phyloP scores from a whole-genome alignment of 2,329 filamentous ascomycete genomes.

The Ascomycota sp. region DNA sequence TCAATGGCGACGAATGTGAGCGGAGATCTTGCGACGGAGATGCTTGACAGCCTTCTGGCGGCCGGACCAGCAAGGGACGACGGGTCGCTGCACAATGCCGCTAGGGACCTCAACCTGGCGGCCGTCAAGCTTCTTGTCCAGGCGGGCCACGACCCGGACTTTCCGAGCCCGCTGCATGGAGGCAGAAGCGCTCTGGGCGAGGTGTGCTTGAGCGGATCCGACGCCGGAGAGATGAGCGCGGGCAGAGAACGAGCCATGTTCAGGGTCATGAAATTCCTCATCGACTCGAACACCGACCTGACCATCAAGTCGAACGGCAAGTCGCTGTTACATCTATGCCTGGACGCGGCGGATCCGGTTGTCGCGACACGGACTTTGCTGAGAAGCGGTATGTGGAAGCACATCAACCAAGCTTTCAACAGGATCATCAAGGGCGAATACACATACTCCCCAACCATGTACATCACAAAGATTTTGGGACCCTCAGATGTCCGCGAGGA shows the following conservation, averaged over 20 bases:
- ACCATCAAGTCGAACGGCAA: slow-evolving; percentile 32
- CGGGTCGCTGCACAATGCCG: slow-evolving; percentile 43
- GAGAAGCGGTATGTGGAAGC: slow-evolving; percentile 41
- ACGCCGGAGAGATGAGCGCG: slow-evolving; percentile 19
- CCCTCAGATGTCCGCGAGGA: slow-evolving; percentile 16
- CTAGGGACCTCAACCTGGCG: slow-evolving; percentile 32
- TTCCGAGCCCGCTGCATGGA: slow-evolving; percentile 37
- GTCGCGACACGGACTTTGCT: slow-evolving; percentile 33
- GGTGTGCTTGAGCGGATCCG: slow-evolving; percentile 33
- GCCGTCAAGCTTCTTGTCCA: slow-evolving; percentile 34
- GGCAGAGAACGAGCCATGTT: slow-evolving; percentile 31
- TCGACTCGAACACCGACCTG: slow-evolving; percentile 33
- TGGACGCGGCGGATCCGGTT: slow-evolving; percentile 32
- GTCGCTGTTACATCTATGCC: slow-evolving; percentile 34
- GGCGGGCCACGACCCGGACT: slow-evolving; percentile 39
- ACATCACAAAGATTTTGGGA: slow-evolving; percentile 25
- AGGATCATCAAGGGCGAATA: slow-evolving; percentile 27
- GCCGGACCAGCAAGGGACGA: slow-evolving; percentile 37
- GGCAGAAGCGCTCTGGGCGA: slow-evolving; percentile 42
- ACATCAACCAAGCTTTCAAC: slow-evolving; percentile 37
- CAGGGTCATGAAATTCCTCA: slow-evolving; percentile 31
- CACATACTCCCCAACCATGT: slow-evolving; percentile 43
- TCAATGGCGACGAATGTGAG: slow-evolving; percentile 34
- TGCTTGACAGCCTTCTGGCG: slow-evolving; percentile 31
- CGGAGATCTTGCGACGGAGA: slow-evolving; percentile 27